Percentiles rank a stretch among this genome's conserved stretches.
Evolutionary conservation across 495 filamentous ascomycete species (phyloP).

Genomic region (Rhypophila decipiens): DNA sequence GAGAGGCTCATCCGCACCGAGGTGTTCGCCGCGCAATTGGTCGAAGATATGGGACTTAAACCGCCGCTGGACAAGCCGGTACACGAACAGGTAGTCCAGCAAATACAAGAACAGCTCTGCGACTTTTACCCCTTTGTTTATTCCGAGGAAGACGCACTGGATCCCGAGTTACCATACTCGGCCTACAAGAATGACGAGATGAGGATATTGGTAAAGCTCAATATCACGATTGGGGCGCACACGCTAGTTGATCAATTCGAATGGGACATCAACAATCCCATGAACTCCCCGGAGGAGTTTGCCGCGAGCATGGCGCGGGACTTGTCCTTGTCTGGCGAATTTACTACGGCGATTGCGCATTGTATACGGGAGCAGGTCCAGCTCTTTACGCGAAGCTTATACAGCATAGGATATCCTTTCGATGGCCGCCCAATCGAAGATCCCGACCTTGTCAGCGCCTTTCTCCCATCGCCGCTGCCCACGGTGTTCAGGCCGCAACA

Average conservation of each 20-base stretch:
- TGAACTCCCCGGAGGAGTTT: constrained; percentile 92
- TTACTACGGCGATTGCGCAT: constrained; percentile 95
- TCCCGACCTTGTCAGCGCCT: constrained; percentile 73
- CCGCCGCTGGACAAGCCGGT: constrained; percentile 61
- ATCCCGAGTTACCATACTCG: constrained; percentile 81
- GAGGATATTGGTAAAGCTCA: constrained; percentile 89
- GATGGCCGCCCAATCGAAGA: constrained; percentile 92
- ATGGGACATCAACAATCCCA: constrained; percentile 95
- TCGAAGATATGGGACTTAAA: constrained; percentile 81
- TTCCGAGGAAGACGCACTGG: constrained; percentile 83
- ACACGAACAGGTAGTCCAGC: constrained; percentile 68
- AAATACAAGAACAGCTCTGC: constrained; percentile 81
- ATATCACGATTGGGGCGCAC: constrained; percentile 94
- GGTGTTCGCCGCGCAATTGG: constrained; percentile 76
- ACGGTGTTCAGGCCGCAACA: constrained; percentile 83
- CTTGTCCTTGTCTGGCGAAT: constrained; percentile 89
- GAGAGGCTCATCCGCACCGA: constrained; percentile 74
- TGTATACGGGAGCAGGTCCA: constrained; percentile 94
- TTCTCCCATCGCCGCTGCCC: constrained; percentile 77
- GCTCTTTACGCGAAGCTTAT: constrained; percentile 87
- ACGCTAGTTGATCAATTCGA: constrained; percentile 96
- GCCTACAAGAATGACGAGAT: constrained; percentile 99
- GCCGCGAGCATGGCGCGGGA: constrained; percentile 82
- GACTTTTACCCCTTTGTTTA: constrained; percentile 89
- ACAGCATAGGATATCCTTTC: constrained; percentile 88